Percentiles rank a stretch among this genome's conserved stretches.
These are phyloP conservation scores for Cetraspora pellucida DNA, from an alignment of 192 early-diverging fungal species.

Conservation along the genomic window DNA sequence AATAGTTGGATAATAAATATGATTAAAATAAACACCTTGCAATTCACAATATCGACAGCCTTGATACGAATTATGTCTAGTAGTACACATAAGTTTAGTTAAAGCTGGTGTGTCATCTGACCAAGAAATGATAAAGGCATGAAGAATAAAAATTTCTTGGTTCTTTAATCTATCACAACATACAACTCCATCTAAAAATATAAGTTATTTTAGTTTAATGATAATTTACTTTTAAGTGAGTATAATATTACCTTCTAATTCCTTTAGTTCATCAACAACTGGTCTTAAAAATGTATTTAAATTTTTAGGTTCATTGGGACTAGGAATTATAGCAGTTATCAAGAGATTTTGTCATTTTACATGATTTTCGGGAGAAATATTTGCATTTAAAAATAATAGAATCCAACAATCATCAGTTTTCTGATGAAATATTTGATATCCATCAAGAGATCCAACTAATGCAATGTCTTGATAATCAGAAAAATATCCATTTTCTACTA, in stretches of 20 bases:
- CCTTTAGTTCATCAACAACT: not conserved
- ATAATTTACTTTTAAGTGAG: not conserved
- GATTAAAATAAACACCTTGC: not conserved
- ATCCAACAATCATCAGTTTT: slow-evolving; percentile 8
- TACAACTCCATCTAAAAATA: not conserved
- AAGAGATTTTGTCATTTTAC: too few species aligned
- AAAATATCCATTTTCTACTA: not conserved
- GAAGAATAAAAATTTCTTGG: not conserved
- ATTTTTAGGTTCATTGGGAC: not conserved
- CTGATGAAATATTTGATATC: slow-evolving; percentile 1
- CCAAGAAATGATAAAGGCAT: not conserved
- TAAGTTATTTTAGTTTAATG: not conserved
- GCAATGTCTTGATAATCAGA: slow-evolving; percentile 4
- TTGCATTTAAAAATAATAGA: not conserved
- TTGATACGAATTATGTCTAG: slow-evolving; percentile 1
- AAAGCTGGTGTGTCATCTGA: not conserved
- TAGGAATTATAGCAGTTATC: not conserved
- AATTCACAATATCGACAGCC: not conserved
- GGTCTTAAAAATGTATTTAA: not conserved
- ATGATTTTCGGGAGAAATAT: not conserved
- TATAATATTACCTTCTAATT: not conserved
- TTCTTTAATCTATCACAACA: not conserved
- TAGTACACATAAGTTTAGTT: not conserved
- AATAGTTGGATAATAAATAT: too few species aligned
- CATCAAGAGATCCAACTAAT: slow-evolving; percentile 4